Conservation (phyloP, 192 early-diverging fungal genomes). For the Tieghemiomyces parasiticus region DNA sequence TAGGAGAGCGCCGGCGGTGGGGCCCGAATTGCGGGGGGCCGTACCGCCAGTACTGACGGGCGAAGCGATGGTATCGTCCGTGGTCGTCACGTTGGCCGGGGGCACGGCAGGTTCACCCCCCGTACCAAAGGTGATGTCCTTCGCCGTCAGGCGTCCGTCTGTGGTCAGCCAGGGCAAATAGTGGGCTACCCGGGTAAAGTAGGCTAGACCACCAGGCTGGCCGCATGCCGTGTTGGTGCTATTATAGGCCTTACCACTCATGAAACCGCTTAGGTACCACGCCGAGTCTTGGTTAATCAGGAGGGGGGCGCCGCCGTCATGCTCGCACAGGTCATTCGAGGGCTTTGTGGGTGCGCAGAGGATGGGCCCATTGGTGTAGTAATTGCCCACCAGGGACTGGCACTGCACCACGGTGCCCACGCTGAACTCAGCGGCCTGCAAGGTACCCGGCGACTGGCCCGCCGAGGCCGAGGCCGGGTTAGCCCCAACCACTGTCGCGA, state of each 20-base stretch:
- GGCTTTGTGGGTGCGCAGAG: not conserved
- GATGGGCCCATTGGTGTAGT: conserved; percentile 8
- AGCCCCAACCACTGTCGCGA: not conserved
- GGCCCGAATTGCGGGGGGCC: no score
- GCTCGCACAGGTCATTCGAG: not conserved
- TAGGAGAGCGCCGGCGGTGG: no score
- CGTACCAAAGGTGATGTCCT: not conserved
- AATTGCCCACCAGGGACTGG: not conserved
- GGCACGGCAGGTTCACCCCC: conserved; percentile 5
- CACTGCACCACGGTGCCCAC: not conserved
- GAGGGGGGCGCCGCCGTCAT: conserved; percentile 2
- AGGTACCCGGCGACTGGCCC: not conserved
- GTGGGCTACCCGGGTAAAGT: conserved; percentile 10
- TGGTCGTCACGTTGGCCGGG: not conserved
- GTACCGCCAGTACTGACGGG: no score
- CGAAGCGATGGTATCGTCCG: not conserved
- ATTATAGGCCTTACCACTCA: not conserved
- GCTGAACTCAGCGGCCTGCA: not conserved
- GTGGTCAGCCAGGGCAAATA: conserved; percentile 7
- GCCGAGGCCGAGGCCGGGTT: not conserved
- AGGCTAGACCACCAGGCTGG: not conserved
- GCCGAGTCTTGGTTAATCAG: not conserved
- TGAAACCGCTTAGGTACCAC: not conserved
- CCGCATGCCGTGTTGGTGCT: not conserved
- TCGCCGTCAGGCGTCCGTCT: not conserved